Evolutionary conservation across 805 yeast species (phyloP).

Genomic region (Scheffersomyces amazonensis): DNA sequence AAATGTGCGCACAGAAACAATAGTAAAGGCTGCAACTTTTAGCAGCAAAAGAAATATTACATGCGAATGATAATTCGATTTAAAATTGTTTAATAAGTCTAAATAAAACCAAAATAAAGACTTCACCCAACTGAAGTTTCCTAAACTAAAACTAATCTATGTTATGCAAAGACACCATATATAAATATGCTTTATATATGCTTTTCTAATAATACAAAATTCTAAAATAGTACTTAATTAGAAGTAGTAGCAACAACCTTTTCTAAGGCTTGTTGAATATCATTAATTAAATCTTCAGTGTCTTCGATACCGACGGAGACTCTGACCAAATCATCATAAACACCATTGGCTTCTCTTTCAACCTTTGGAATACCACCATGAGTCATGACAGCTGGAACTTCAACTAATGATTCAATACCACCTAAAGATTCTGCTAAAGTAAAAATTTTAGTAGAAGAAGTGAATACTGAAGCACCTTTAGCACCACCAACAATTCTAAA

Average conservation of each 20-base stretch:
- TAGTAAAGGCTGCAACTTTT: too few species aligned
- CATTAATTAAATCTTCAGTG: slow-evolving; percentile 68
- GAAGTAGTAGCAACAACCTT: slow-evolving; percentile 9
- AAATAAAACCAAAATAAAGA: too few species aligned
- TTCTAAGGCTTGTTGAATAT: slow-evolving; percentile 64
- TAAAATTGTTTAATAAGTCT: too few species aligned
- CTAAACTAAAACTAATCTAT: too few species aligned
- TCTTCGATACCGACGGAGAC: slow-evolving; percentile 88
- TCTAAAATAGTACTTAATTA: too few species aligned
- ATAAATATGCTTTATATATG: too few species aligned
- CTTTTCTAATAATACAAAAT: too few species aligned
- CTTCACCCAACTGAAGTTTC: too few species aligned
- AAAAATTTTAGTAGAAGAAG: slow-evolving; percentile 71
- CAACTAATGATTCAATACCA: slow-evolving; percentile 81
- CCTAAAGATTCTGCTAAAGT: slow-evolving; percentile 89
- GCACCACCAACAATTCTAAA: slow-evolving; percentile 85
- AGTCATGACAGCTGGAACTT: slow-evolving; percentile 90
- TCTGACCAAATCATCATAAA: slow-evolving; percentile 77
- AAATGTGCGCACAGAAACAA: too few species aligned
- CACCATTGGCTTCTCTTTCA: slow-evolving; percentile 77
- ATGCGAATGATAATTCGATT: too few species aligned
- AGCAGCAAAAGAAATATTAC: too few species aligned
- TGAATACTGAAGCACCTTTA: slow-evolving; percentile 68
- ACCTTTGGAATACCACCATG: slow-evolving; percentile 85
- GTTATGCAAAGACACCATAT: too few species aligned